Percentiles rank a stretch among this genome's conserved stretches.
Conservation (phyloP, 2,329 filamentous ascomycete species). For the Aspergillus proliferans region DNA sequence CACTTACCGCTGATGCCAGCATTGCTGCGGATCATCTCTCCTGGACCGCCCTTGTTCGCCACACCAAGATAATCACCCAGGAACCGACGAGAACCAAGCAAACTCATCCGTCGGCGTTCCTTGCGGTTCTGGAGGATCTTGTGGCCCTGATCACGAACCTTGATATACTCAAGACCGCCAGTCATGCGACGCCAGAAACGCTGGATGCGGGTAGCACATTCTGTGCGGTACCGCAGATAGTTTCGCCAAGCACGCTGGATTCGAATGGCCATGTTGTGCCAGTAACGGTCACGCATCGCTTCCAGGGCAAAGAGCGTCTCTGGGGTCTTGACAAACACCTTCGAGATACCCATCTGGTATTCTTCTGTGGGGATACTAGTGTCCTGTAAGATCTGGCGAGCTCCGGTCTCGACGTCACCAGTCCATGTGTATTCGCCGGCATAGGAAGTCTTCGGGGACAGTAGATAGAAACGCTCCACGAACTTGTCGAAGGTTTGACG, state of each 20-base stretch:
- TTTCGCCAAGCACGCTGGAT: slow-evolving; percentile 98
- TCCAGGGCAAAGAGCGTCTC: slow-evolving; percentile 95
- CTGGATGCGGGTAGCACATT: slow-evolving; percentile 90
- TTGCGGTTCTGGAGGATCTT: slow-evolving; percentile 75
- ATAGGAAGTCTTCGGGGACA: slow-evolving; percentile 91
- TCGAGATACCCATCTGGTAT: slow-evolving; percentile 94
- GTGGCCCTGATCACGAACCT: slow-evolving; percentile 83
- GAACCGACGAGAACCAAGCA: slow-evolving; percentile 86
- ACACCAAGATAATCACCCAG: slow-evolving; percentile 91
- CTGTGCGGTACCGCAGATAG: slow-evolving; percentile 83
- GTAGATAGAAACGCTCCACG: slow-evolving; percentile 89
- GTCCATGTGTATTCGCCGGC: slow-evolving; percentile 97
- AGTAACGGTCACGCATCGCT: slow-evolving; percentile 95
- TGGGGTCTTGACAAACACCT: slow-evolving; percentile 96
- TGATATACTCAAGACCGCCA: slow-evolving; percentile 80
- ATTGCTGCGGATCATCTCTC: slow-evolving; percentile 70
- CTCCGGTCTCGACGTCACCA: slow-evolving; percentile 78
- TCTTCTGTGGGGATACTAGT: slow-evolving; percentile 93
- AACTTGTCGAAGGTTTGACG: slow-evolving; percentile 98
- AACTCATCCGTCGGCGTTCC: slow-evolving; percentile 82
- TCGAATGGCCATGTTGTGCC: slow-evolving; percentile 98
- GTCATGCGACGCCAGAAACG: slow-evolving; percentile 92
- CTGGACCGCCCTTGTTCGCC: slow-evolving; percentile 71
- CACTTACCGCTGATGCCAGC: slow-evolving; percentile 61
- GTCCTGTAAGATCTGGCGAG: slow-evolving; percentile 89